Evolutionary conservation across 2,329 filamentous ascomycete genomes (phyloP).

Genomic region (Penicillium sp.): DNA sequence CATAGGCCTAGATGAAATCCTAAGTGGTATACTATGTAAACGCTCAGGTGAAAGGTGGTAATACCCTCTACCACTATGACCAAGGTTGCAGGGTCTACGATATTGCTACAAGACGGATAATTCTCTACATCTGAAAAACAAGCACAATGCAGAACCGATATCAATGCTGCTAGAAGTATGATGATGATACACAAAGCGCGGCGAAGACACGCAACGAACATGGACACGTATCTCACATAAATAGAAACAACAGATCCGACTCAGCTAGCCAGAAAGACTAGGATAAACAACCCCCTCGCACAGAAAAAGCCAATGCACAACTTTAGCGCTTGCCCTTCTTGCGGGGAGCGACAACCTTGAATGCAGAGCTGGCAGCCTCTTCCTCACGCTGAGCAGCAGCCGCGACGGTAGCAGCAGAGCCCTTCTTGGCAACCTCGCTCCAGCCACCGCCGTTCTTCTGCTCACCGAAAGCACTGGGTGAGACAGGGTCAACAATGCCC

Average conservation of each 20-base stretch:
- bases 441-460: slow-evolving; percentile 68
- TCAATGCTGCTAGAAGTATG: background rate
- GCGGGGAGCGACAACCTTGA: slow-evolving; percentile 87
- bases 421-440: slow-evolving; percentile 98
- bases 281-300: too few species aligned
- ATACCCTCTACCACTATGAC: too few species aligned
- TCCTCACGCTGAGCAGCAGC: slow-evolving; percentile 49
- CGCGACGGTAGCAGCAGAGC: slow-evolving; percentile 41
- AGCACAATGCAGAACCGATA: background rate
- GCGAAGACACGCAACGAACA: background rate
- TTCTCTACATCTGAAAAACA: background rate
- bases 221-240: slow-evolving; percentile 3
- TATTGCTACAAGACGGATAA: background rate
- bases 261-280: background rate
- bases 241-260: slow-evolving; percentile 4
- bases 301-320: slow-evolving; percentile 27
- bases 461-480: slow-evolving; percentile 53
- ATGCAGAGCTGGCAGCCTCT: slow-evolving; percentile 57
- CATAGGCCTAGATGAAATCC: background rate
- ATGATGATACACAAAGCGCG: background rate
- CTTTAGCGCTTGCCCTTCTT: slow-evolving; percentile 80
- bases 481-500: slow-evolving; percentile 71
- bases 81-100: background rate
- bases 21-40: background rate
- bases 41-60: too few species aligned